Evolutionary conservation across 345 rosid genomes (phyloP), one percentile per base, ranked within the genome.

Genomic region (Pugionium cornutum): DNA sequence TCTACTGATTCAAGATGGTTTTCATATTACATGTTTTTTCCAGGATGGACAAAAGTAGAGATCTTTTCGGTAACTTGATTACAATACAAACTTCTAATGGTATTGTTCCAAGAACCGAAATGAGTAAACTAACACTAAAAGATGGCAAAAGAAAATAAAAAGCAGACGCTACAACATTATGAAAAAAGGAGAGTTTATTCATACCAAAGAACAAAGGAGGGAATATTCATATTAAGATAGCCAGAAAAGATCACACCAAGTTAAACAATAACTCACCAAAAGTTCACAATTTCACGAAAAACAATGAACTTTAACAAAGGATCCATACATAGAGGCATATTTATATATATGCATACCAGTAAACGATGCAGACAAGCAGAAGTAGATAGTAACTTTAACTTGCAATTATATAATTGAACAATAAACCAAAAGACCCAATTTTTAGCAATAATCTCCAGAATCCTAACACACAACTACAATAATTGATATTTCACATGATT

Each of bases 231-330:
- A 2, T 10, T 25, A 46, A 45, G 49, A 54, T 3, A 18, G 4
- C n/a, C 11, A 18, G 6, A 40, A 40, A 42, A 44, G 40, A 40
- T 32, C 51, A 43, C 31, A 44, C 18, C 11, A n/a, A 36, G 9
- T 11, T n/a, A 37, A 34, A 25, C 43, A 61, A 31, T 39, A 39
- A 7, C 6, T 39, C 35, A 49, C 56, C 35, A 64, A 64, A 64
- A 64, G 27, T 3, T 30, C 0, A 7, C 41, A 34, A 2, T 18
- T 61, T 45, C 2, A 60, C 18, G 34, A 18, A 9, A 30, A 27
- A 35, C 4, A 28, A 9, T 4, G n/a, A 6, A 10, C 25, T 26
- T 11, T 1, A 42, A 32, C 62, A 30, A 7, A 32, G 4, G n/a
- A 42, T 39, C 27, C 32, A 53, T 34, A 9, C n/a, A 53, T 36